Conservation (phyloP, 1,139 yeast genomes). For the Blastobotrys indianensis region DNA sequence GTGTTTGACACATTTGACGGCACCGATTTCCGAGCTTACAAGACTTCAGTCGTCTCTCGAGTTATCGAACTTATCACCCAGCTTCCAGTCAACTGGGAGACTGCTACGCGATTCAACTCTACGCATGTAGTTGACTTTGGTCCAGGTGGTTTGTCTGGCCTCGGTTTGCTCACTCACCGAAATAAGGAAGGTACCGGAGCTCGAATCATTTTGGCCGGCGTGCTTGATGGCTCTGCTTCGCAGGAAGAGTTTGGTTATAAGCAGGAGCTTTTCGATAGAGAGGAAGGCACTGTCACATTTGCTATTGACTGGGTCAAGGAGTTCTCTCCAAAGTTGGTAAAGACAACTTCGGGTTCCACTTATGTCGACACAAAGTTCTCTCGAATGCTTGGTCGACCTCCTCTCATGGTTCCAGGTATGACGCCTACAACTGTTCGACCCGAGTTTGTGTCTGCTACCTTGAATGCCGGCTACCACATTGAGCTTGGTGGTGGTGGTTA, state of each 20-base stretch:
- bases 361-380: constrained; percentile 93
- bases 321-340: constrained; percentile 78
- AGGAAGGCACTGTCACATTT: constrained; percentile 59
- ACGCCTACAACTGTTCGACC: constrained; percentile 97
- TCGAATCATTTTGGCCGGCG: constrained; percentile 89
- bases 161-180: constrained; percentile 92
- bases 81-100: constrained; percentile 92
- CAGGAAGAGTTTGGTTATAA: constrained; percentile 90
- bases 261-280: constrained; percentile 83
- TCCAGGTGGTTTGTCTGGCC: constrained; percentile 97
- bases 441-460: constrained; percentile 85
- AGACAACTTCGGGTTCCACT: constrained; percentile 53
- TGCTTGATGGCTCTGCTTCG: constrained; percentile 59
- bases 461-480: constrained; percentile 94
- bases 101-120: constrained; percentile 69
- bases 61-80: constrained; percentile 77
- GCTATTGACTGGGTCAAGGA: constrained; percentile 90
- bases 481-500: constrained; percentile 99
- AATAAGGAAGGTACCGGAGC: constrained; percentile 99
- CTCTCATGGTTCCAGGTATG: constrained; percentile 98
- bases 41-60: constrained; percentile 52
- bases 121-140: constrained; percentile 95
- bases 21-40: constrained; percentile 56
- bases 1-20: constrained; percentile 91
- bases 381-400: constrained; percentile 88